Conservation (phyloP, 352 stramenopile genomes). For the Globisporangium polare region DNA sequence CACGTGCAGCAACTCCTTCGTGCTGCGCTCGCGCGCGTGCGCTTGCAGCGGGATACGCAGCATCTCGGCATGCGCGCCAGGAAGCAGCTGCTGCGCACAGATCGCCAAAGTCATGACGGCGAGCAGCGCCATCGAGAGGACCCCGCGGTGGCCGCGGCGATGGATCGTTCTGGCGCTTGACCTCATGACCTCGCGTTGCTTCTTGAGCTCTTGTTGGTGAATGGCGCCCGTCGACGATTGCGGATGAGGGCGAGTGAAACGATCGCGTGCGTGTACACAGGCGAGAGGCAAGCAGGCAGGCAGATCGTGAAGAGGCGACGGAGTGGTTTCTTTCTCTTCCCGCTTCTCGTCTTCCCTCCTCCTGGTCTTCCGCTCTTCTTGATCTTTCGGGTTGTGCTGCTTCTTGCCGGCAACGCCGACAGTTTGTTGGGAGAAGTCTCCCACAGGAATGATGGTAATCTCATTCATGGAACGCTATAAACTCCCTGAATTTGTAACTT, state of each 20-base stretch:
- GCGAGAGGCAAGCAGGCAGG: too few relatives aligned
- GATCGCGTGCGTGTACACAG: not conserved
- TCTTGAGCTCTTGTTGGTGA: not conserved
- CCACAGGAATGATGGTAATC: constrained; percentile 7
- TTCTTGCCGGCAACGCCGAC: too few relatives aligned
- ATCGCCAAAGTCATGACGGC: not conserved
- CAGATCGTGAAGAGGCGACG: too few relatives aligned
- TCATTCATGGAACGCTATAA: constrained; percentile 2
- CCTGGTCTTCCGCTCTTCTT: not conserved
- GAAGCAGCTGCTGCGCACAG: not conserved
- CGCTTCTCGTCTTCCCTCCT: not conserved
- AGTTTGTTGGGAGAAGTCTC: not conserved
- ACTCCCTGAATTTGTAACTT: too few relatives aligned
- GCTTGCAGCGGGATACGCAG: constrained; percentile 40
- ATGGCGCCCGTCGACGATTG: not conserved
- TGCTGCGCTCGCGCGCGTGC: constrained; percentile 21
- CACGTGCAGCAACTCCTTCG: constrained; percentile 31
- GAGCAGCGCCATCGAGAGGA: not conserved
- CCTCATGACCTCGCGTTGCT: not conserved
- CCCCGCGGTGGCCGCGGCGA: too few relatives aligned
- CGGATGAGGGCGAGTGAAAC: not conserved
- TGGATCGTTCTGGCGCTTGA: not conserved
- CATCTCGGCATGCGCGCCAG: not conserved
- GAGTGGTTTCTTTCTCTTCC: not conserved
- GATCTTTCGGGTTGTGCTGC: not conserved